These are phyloP conservation scores for Lactifluus hygrophoroides DNA, from an alignment of 768 basidiomycete species.

Conservation along the genomic window DNA sequence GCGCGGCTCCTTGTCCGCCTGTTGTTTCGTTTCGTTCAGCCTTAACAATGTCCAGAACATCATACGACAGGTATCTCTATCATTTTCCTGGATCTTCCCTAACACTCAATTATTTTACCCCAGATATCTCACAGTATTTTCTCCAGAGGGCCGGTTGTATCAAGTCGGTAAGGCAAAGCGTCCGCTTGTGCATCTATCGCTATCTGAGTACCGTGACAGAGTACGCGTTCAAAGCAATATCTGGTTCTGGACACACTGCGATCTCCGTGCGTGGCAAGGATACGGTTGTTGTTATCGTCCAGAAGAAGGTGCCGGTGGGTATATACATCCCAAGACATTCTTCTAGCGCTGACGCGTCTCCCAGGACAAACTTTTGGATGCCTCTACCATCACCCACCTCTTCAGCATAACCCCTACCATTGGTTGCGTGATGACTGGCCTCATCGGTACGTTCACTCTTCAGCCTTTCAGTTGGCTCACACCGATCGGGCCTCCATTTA, in stretches of 20 bases:
- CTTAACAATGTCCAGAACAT: constrained; percentile 81
- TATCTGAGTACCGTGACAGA: constrained; percentile 39
- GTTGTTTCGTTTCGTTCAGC: not conserved
- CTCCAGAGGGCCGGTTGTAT: constrained; percentile 93
- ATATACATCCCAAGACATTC: not conserved
- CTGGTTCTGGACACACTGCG: constrained; percentile 91
- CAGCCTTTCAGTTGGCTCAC: not conserved
- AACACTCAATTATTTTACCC: not conserved
- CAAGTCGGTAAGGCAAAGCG: constrained; percentile 76
- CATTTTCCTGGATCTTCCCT: not conserved
- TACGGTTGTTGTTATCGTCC: constrained; percentile 91
- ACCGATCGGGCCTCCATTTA: not conserved
- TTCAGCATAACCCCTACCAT: constrained; percentile 95
- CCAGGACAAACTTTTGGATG: constrained; percentile 96
- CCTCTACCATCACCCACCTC: constrained; percentile 87
- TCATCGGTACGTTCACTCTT: constrained; percentile 58
- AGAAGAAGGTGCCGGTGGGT: constrained; percentile 91
- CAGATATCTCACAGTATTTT: constrained; percentile 95
- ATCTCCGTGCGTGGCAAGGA: constrained; percentile 91
- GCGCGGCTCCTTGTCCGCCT: not conserved
- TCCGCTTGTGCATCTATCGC: no score
- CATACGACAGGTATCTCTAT: constrained; percentile 68
- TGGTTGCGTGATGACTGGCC: constrained; percentile 97
- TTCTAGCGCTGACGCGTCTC: not conserved
- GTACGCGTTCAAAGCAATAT: constrained; percentile 99